Evolutionary conservation across 2,329 filamentous ascomycete species (phyloP), one percentile per base, ranked within the genome.

Genomic region (Fusarium bactridioides): DNA sequence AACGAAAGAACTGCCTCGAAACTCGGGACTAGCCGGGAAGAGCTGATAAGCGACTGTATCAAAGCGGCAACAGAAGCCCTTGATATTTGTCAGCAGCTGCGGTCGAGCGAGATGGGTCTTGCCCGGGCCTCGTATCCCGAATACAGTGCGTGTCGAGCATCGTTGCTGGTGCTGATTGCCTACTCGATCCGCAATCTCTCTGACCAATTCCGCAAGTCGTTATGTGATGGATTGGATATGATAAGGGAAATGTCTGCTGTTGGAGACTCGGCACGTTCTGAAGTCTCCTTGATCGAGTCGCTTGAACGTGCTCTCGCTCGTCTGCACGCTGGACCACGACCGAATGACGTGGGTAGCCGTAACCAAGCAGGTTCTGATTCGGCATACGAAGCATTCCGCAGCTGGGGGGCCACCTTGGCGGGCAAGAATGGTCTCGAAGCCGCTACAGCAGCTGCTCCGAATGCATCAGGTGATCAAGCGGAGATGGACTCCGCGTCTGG

Each of bases 61-160:
- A 55, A 43, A 37, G 58, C 58, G 15, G 58, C 58, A 37, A 61
- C 58, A 16, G 58, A 61, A 61, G 58, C 58, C 27, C 58, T 61
- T 6, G 48, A 61, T 29, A 56, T 61, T 18, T 61, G 58, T 18
- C 58, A 56, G 48, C 58, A 56, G 29, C 29, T 61, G 18, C 48
- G 48, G 8, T 61, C 58, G 23, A 61, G 29, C 19, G 58, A 48
- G 19, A 56, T 61, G 37, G 58, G 58, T 1, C 58, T 61, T 12
- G 58, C 58, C 10, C 37, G 58, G 21, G 58, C 58, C 38, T 61
- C 58, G 38, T 61, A 61, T 56, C 19, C 58, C 38, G 58, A 61
- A 25, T 61, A 61, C 38, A 61, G 58, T n/a, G 58, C 58, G 16
- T 61, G 58, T 44, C 48, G 58, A 10, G 58, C 58, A 44, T 61